These are phyloP conservation scores for Moesziomyces globuligerus DNA, from an alignment of 1,284 basidiomycete genomes.

Conservation along the genomic window DNA sequence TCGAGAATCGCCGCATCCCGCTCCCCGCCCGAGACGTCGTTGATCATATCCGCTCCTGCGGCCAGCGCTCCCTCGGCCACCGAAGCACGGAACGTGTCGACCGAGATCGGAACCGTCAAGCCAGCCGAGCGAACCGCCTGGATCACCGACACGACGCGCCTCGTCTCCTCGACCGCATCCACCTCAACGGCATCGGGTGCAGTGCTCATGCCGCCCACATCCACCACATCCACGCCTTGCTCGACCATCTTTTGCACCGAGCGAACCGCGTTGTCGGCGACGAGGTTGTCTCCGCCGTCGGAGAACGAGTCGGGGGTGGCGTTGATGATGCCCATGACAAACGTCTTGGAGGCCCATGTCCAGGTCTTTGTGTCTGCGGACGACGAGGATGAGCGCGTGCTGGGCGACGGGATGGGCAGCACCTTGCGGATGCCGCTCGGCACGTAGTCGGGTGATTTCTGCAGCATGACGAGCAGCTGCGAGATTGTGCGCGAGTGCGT, in stretches of 20 bases:
- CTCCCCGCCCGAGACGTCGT: conserved; percentile 87
- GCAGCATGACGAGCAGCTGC: conserved; percentile 57
- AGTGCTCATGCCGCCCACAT: conserved; percentile 89
- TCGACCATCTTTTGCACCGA: conserved; percentile 48
- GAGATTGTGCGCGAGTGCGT: conserved; percentile 52
- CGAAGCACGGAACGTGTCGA: conserved; percentile 89
- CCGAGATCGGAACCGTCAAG: conserved; percentile 75
- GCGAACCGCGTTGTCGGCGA: conserved; percentile 54
- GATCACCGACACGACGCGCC: conserved; percentile 74
- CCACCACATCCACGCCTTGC: conserved; percentile 77
- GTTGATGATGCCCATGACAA: conserved; percentile 93
- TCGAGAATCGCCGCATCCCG: conserved; percentile 73
- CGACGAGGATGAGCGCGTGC: conserved; percentile 5
- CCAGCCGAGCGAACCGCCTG: conserved; percentile 55
- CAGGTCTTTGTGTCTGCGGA: conserved; percentile 32
- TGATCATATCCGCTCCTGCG: conserved; percentile 91
- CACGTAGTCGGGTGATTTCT: conserved; percentile 50
- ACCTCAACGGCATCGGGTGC: conserved; percentile 59
- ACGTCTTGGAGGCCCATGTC: conserved; percentile 70
- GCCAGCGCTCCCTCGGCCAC: conserved; percentile 81
- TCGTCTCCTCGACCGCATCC: conserved; percentile 74
- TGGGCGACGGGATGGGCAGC: conserved; percentile 41
- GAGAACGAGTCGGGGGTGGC: conserved; percentile 97
- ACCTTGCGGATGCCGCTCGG: conserved; percentile 49
- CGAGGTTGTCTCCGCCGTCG: conserved; percentile 77